Evolutionary conservation across 805 yeast species (phyloP).

Genomic region (Candida xyloterini): DNA sequence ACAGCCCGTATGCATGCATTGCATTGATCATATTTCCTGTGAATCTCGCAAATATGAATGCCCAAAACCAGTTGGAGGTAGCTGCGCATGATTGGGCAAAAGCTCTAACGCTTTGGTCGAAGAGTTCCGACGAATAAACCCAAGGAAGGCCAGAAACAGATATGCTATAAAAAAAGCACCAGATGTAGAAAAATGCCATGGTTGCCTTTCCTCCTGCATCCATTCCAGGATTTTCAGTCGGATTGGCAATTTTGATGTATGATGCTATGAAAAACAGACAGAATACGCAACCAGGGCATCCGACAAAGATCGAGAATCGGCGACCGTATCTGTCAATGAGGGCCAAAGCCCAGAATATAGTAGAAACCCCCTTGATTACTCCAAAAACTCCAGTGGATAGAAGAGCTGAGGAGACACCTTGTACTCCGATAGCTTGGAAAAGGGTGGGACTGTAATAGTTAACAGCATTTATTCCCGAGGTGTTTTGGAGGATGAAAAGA

Average conservation of each 20-base stretch:
- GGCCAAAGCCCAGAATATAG: constrained; percentile 5
- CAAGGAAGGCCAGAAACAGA: constrained; percentile 6
- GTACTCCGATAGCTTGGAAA: constrained; percentile 41
- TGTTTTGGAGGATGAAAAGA: constrained; percentile 15
- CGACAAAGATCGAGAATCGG: not conserved
- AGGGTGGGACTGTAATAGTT: constrained; percentile 47
- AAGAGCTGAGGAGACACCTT: constrained; percentile 1
- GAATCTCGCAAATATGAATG: constrained; percentile 6
- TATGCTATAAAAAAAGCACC: constrained; percentile 4
- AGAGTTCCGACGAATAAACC: constrained; percentile 4
- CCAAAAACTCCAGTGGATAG: constrained; percentile 29
- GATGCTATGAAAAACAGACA: constrained; percentile 3
- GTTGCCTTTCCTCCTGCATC: not conserved
- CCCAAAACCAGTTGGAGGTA: constrained; percentile 6
- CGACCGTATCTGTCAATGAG: constrained; percentile 3
- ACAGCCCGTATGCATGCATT: constrained; percentile 6
- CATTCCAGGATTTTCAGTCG: not conserved
- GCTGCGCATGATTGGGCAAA: constrained; percentile 4
- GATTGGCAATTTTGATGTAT: constrained; percentile 4
- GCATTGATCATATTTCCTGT: constrained; percentile 4
- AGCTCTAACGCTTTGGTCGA: constrained; percentile 6
- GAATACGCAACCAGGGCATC: constrained; percentile 1
- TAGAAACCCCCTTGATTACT: constrained; percentile 6
- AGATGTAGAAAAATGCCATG: constrained; percentile 5
- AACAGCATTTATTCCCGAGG: constrained; percentile 44